phyloP scores from a whole-genome alignment of 2,329 filamentous ascomycete species.

The Elsinoe ampelina region DNA sequence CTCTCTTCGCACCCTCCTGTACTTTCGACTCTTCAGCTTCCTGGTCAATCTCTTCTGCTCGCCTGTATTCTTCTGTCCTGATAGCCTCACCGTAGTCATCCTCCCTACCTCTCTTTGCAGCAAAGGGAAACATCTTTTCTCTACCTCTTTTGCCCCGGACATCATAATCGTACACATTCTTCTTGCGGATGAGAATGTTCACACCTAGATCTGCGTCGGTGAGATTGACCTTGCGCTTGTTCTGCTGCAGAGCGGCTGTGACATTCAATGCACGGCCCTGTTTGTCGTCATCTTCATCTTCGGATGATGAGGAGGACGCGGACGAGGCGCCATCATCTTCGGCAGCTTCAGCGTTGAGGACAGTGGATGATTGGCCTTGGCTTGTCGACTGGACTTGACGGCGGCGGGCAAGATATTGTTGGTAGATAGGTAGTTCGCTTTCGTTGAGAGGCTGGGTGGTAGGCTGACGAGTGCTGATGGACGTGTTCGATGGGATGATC shows the following conservation, averaged over 20 bases:
- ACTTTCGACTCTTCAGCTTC: constrained; percentile 45
- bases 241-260: constrained; percentile 74
- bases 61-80: constrained; percentile 82
- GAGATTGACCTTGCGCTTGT: constrained; percentile 74
- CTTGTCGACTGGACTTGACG: constrained; percentile 76
- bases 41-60: constrained; percentile 82
- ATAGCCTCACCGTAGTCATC: constrained; percentile 96
- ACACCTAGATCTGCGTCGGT: constrained; percentile 87
- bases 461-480: neutral
- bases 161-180: constrained; percentile 88
- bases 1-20: constrained; percentile 61
- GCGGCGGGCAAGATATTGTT: constrained; percentile 85
- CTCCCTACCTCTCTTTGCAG: constrained; percentile 64
- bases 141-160: constrained; percentile 83
- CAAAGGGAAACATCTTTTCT: constrained; percentile 84
- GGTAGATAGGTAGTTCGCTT: constrained; percentile 71
- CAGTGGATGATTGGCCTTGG: constrained; percentile 58
- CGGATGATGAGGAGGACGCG: constrained; percentile 75
- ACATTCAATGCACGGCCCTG: constrained; percentile 88
- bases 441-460: constrained; percentile 54
- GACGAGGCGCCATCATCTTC: constrained; percentile 66
- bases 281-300: constrained; percentile 80
- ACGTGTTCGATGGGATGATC: neutral
- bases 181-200: constrained; percentile 79
- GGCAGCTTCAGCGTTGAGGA: constrained; percentile 49